Evolutionary conservation across 208 protist species (phyloP).

Genomic region (Wallacemonas collosoma): DNA sequence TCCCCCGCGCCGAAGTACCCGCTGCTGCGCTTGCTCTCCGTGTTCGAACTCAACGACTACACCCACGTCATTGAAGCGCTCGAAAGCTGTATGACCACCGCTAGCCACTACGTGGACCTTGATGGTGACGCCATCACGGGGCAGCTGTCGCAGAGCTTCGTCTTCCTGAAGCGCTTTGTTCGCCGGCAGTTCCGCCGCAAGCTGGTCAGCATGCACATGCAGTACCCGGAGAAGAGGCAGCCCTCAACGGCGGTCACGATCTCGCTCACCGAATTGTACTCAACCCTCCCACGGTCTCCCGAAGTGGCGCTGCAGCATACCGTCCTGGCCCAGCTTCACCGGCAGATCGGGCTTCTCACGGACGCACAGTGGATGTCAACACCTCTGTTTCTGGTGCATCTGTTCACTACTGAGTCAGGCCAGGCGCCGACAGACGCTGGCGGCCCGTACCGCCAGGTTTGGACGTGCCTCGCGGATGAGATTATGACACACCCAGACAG

Average conservation of each 20-base stretch:
- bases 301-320: slow-evolving; percentile 81
- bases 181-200: slow-evolving; percentile 74
- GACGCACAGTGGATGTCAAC: slow-evolving; percentile 57
- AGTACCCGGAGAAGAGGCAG: slow-evolving; percentile 47
- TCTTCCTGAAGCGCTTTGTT: slow-evolving; percentile 84
- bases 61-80: slow-evolving; percentile 72
- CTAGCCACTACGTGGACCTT: slow-evolving; percentile 85
- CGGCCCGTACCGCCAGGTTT: slow-evolving; percentile 89
- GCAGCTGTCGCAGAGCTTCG: slow-evolving; percentile 69
- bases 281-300: slow-evolving; percentile 64
- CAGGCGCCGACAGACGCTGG: slow-evolving; percentile 88
- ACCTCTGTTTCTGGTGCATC: slow-evolving; percentile 86
- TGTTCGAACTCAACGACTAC: slow-evolving; percentile 40
- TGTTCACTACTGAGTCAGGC: slow-evolving; percentile 74
- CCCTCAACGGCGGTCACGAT: slow-evolving; percentile 64
- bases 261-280: slow-evolving; percentile 74
- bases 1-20: slow-evolving; percentile 42
- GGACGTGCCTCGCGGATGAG: slow-evolving; percentile 87
- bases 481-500: slow-evolving; percentile 88
- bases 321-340: slow-evolving; percentile 84
- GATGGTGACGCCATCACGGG: slow-evolving; percentile 72
- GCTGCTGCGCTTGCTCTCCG: slow-evolving; percentile 38
- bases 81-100: slow-evolving; percentile 91
- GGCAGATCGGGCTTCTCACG: slow-evolving; percentile 81
- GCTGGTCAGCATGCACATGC: slow-evolving; percentile 71